phyloP scores from a whole-genome alignment of 1,139 yeast species.

The Ashbya aceris region DNA sequence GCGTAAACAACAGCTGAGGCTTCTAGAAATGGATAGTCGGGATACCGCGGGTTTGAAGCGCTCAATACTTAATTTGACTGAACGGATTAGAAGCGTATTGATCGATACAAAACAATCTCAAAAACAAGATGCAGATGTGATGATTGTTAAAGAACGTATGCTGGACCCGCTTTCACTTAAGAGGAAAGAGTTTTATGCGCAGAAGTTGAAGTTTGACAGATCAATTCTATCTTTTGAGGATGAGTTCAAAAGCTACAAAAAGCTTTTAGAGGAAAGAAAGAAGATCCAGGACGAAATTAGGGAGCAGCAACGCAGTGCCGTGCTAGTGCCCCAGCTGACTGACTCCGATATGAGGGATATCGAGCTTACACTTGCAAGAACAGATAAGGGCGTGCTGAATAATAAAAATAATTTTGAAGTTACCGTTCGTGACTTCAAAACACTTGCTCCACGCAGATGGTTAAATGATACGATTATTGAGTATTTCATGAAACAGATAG shows the following conservation, averaged over 20 bases:
- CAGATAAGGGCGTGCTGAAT: conserved; percentile 30
- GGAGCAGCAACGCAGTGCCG: conserved; percentile 22
- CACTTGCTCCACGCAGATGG: conserved; percentile 70
- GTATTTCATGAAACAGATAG: conserved; percentile 58
- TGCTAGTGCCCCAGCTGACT: conserved; percentile 26
- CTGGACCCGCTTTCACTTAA: conserved; percentile 16
- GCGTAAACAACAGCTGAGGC: conserved; percentile 20
- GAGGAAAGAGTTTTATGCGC: conserved; percentile 19
- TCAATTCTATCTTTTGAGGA: conserved; percentile 25
- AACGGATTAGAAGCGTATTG: conserved; percentile 21
- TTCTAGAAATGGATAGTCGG: conserved; percentile 17
- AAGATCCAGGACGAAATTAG: conserved; percentile 33
- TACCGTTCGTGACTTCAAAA: conserved; percentile 54
- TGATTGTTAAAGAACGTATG: conserved; percentile 28
- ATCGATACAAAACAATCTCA: conserved; percentile 9
- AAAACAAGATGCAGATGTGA: conserved; percentile 25
- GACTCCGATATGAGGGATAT: conserved; percentile 32
- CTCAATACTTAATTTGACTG: conserved; percentile 22
- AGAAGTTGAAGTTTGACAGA: conserved; percentile 18
- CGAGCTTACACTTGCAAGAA: conserved; percentile 32
- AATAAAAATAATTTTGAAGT: conserved; percentile 51
- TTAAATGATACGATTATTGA: conserved; percentile 87
- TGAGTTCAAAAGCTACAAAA: conserved; percentile 36
- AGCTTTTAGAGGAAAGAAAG: conserved; percentile 35
- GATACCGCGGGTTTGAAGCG: conserved; percentile 10